phyloP scores from a whole-genome alignment of 2,329 filamentous ascomycete species.

The Stromatinia cepivora region DNA sequence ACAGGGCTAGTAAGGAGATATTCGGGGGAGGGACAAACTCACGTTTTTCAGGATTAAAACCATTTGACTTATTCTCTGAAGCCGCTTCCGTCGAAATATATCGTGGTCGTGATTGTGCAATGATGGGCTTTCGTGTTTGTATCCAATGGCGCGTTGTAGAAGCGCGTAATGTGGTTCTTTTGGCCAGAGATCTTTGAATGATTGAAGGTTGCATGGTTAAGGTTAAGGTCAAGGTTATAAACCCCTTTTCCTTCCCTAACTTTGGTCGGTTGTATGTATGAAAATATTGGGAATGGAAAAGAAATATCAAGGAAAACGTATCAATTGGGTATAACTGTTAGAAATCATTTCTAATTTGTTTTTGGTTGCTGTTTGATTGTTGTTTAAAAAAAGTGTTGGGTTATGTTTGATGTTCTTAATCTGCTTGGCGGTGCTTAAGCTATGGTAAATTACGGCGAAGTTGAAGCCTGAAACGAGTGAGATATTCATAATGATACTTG shows the following conservation, averaged over 20 bases:
- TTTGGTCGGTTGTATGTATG: background rate
- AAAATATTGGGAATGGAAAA: background rate
- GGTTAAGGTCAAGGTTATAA: no score
- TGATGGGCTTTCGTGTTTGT: constrained; percentile 8
- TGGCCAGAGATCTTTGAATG: background rate
- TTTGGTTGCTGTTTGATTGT: background rate
- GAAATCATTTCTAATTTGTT: constrained; percentile 5
- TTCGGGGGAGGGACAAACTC: background rate
- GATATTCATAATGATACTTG: background rate
- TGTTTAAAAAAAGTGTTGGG: background rate
- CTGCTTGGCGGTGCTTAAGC: constrained; percentile 10
- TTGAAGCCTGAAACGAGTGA: constrained; percentile 1
- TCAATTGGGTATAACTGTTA: background rate
- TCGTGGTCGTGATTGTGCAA: constrained; percentile 17
- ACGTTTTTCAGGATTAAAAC: background rate
- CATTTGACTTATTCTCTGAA: background rate
- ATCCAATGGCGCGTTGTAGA: constrained; percentile 19
- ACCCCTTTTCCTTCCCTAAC: background rate
- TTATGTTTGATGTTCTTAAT: constrained; percentile 7
- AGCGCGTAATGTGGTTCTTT: constrained; percentile 5
- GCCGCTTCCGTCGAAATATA: constrained; percentile 1
- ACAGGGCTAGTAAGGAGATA: background rate
- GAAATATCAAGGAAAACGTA: background rate
- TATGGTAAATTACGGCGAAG: constrained; percentile 7
- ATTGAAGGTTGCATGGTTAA: constrained; percentile 20